phyloP scores from a whole-genome alignment of 805 yeast genomes.

The Ogataea siamensis region DNA sequence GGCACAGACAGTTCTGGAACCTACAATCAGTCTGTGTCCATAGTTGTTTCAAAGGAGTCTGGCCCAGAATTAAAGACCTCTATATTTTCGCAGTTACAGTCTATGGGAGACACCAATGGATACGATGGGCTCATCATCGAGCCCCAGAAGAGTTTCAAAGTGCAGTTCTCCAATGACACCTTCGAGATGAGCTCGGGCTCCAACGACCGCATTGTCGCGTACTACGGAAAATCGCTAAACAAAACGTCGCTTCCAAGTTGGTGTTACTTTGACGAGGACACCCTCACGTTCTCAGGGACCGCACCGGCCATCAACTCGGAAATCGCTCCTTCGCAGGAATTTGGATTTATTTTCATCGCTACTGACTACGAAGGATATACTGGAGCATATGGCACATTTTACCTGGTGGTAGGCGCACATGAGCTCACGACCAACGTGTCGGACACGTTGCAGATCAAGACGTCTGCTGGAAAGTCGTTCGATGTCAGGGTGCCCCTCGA shows the following conservation, averaged over 20 bases:
- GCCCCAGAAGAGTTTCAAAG: slow-evolving; percentile 65
- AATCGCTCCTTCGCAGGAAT: slow-evolving; percentile 82
- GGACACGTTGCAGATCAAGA: slow-evolving; percentile 57
- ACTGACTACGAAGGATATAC: slow-evolving; percentile 74
- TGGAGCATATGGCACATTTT: slow-evolving; percentile 67
- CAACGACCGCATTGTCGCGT: slow-evolving; percentile 52
- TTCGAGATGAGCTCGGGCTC: slow-evolving; percentile 49
- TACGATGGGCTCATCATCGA: slow-evolving; percentile 65
- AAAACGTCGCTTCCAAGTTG: slow-evolving; percentile 90
- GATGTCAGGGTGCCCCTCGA: slow-evolving; percentile 59
- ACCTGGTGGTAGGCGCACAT: slow-evolving; percentile 84
- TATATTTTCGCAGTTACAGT: slow-evolving; percentile 52
- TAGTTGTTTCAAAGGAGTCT: slow-evolving; percentile 57
- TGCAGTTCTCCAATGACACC: slow-evolving; percentile 60
- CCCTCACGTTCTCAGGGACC: slow-evolving; percentile 73
- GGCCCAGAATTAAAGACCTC: slow-evolving; percentile 50
- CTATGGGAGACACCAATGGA: slow-evolving; percentile 77
- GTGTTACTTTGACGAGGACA: slow-evolving; percentile 65
- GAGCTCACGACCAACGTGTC: slow-evolving; percentile 66
- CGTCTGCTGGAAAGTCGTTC: slow-evolving; percentile 59
- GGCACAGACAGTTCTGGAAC: slow-evolving; percentile 66
- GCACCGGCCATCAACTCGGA: slow-evolving; percentile 84
- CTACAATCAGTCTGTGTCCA: slow-evolving; percentile 47
- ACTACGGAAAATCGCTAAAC: slow-evolving; percentile 78
- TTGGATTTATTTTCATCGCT: slow-evolving; percentile 70